Evolutionary conservation across 208 protist genomes (phyloP), one percentile per base, ranked within the genome.

Genomic region (Leishmania major): DNA sequence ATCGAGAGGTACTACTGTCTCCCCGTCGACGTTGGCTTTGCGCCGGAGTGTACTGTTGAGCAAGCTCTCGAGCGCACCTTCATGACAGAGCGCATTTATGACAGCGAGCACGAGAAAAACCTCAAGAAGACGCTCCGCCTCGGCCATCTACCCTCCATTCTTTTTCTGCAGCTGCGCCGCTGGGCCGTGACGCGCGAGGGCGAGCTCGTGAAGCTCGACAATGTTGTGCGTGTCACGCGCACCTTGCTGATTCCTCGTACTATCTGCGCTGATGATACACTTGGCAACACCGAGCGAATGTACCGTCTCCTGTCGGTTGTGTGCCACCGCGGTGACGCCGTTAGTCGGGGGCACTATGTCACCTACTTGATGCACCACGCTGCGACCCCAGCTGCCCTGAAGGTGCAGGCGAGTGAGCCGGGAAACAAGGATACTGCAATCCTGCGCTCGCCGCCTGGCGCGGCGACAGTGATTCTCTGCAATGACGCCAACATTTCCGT

Each of bases 111-210:
- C 3, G 86, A 88, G 28, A 90, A 92, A 69, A 78, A 93, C 43
- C 82, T 97, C 11, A 87, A 89, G 35, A 95, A 95, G 81, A 93
- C 91, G n/a, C 69, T 91, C 11, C 83, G 85, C 1, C 72, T 97
- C 5, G 85, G 80, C 4, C 60, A 59, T 15, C 84, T 96, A 28
- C 95, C 95, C 28, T 75, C 82, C 1, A 76, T 97, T n/a, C 84
- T 97, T 15, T 79, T 96, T 19, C 51, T 96, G 25, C 93, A 97
- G 59, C 78, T 97, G 8, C 89, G 90, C 7, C 91, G 94, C 22
- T 97, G 94, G 92, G 92, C 92, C 17, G 84, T 96, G n/a, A 97
- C 94, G 4, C 88, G 89, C 17, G 93, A 97, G 75, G 92, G 93
- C 7, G 91, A 96, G 57, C 70, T 95, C 22, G 93, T 97, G 57